Evolutionary conservation across 73 alveolate species (phyloP).

Genomic region (Tetrahymena elliotti): DNA sequence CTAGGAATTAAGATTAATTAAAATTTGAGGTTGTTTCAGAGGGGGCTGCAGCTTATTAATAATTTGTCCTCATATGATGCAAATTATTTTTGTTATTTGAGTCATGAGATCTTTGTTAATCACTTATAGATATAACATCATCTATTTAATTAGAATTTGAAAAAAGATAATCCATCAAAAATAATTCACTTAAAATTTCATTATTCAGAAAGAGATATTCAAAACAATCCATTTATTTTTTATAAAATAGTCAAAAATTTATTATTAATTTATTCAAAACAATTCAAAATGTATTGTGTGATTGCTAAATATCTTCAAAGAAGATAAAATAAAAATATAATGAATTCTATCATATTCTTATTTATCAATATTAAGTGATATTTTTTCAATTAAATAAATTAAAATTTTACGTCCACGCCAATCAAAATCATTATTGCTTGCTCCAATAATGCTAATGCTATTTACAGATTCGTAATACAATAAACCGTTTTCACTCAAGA

Average conservation of each 20-base stretch:
- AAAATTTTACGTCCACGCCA: not conserved
- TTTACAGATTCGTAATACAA: not conserved
- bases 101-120: not conserved
- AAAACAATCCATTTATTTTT: no score
- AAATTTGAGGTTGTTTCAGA: not conserved
- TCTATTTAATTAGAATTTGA: not conserved
- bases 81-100: not conserved
- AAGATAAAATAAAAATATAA: no score
- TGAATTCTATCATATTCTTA: no score
- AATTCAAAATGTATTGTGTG: no score
- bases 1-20: not conserved
- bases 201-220: no score
- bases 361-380: no score
- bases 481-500: not conserved
- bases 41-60: not conserved
- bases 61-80: not conserved
- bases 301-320: no score
- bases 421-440: not conserved
- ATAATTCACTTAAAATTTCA: no score
- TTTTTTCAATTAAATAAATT: not conserved
- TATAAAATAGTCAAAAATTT: no score
- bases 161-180: not conserved
- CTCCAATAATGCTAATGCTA: not conserved
- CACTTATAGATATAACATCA: not conserved
- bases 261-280: no score